Conservation (phyloP, 768 basidiomycete genomes). For the Psilocybe subaeruginosa region DNA sequence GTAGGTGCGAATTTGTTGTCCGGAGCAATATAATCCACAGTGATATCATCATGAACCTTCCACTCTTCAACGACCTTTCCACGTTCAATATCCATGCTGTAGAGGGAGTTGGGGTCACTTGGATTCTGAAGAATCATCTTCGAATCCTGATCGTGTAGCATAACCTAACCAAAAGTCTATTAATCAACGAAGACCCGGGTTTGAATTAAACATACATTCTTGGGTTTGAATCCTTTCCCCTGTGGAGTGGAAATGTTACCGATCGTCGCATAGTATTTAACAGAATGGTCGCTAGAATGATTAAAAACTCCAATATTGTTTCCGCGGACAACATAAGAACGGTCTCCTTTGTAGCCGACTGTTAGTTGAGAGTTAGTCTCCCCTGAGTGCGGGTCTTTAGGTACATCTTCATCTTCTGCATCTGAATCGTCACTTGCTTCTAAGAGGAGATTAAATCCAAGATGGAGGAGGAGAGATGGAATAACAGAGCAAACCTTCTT, state of each 20-base stretch:
- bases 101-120: slow-evolving; percentile 77
- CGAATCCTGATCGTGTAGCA: slow-evolving; percentile 95
- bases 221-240: slow-evolving; percentile 84
- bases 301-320: slow-evolving; percentile 91
- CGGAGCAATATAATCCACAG: slow-evolving; percentile 88
- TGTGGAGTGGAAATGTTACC: slow-evolving; percentile 79
- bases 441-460: slow-evolving; percentile 15
- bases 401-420: slow-evolving; percentile 48
- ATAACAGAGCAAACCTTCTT: slow-evolving; percentile 49
- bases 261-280: slow-evolving; percentile 89
- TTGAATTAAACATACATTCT: slow-evolving; percentile 59
- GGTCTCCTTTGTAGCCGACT: slow-evolving; percentile 93
- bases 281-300: slow-evolving; percentile 65
- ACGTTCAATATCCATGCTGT: slow-evolving; percentile 89
- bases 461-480: neutral
- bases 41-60: slow-evolving; percentile 92
- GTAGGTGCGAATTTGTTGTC: slow-evolving; percentile 95
- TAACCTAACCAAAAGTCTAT: slow-evolving; percentile 60
- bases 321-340: slow-evolving; percentile 92
- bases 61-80: slow-evolving; percentile 98
- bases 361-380: slow-evolving; percentile 88
- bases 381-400: slow-evolving; percentile 45
- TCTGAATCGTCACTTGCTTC: slow-evolving; percentile 43
- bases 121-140: slow-evolving; percentile 95
- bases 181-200: neutral